Evolutionary conservation across 2,329 filamentous ascomycete genomes (phyloP).

Genomic region (Paracorniculantispora psalliotae): DNA sequence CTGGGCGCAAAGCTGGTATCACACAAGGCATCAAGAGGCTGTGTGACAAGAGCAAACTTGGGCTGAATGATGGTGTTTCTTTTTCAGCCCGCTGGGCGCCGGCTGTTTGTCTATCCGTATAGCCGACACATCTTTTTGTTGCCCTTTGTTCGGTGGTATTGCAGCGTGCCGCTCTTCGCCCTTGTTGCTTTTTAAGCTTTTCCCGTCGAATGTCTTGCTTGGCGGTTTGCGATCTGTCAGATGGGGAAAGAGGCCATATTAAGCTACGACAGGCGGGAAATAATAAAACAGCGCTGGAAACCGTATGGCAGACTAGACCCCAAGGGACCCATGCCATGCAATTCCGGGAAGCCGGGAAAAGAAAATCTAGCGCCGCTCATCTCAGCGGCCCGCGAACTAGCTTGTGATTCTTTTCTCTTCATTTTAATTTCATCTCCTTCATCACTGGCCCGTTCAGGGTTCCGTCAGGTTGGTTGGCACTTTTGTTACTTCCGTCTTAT

Average conservation of each 20-base stretch:
- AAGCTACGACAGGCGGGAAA: neutral
- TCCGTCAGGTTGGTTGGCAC: neutral
- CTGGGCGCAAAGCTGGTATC: neutral
- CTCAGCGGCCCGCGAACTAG: neutral
- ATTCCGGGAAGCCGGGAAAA: neutral
- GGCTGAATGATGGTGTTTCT: neutral
- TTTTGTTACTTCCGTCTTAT: neutral
- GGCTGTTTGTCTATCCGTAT: neutral
- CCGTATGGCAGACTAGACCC: neutral
- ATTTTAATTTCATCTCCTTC: neutral
- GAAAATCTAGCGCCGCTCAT: neutral
- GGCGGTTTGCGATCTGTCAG: neutral
- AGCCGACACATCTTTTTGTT: neutral
- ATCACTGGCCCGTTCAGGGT: too few species aligned
- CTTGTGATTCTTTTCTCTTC: neutral
- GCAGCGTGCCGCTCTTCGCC: neutral
- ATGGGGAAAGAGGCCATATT: slow-evolving; percentile 1
- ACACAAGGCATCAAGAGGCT: neutral
- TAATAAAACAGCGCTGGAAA: neutral
- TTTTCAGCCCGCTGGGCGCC: neutral
- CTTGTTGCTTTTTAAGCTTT: neutral
- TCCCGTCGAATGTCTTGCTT: neutral
- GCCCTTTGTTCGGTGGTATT: neutral
- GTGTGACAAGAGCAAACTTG: neutral
- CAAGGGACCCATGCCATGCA: neutral